phyloP scores from a whole-genome alignment of 2,329 filamentous ascomycete genomes.

The Fusarium sp. region DNA sequence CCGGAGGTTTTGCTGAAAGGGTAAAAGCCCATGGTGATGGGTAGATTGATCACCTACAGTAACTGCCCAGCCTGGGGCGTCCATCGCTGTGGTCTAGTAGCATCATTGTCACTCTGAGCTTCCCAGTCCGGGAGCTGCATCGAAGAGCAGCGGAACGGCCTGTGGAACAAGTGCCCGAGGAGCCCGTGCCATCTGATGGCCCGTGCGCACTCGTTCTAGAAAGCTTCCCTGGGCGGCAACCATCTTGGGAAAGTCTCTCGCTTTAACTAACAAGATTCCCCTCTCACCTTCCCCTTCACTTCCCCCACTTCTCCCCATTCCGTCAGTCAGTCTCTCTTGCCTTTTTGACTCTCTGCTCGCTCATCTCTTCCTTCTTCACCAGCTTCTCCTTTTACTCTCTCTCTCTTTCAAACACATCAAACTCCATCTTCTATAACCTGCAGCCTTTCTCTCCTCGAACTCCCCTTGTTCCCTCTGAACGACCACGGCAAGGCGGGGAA shows the following conservation, averaged over 20 bases:
- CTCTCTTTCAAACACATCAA: background rate
- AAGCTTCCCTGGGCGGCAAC: slow-evolving; percentile 43
- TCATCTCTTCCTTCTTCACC: slow-evolving; percentile 24
- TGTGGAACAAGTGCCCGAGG: slow-evolving; percentile 39
- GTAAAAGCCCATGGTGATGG: background rate
- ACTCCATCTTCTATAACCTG: slow-evolving; percentile 9
- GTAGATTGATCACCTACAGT: background rate
- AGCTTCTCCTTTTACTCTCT: slow-evolving; percentile 9
- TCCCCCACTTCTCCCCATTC: slow-evolving; percentile 38
- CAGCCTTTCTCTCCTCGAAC: slow-evolving; percentile 6
- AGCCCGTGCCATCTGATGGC: slow-evolving; percentile 24
- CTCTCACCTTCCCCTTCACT: slow-evolving; percentile 5
- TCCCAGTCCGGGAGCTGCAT: slow-evolving; percentile 43
- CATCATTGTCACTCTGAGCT: slow-evolving; percentile 7
- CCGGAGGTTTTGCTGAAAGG: slow-evolving; percentile 9
- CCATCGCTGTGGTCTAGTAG: background rate
- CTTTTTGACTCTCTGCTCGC: slow-evolving; percentile 11
- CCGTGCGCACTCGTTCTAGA: slow-evolving; percentile 43
- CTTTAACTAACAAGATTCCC: slow-evolving; percentile 15
- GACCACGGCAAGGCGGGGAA: slow-evolving; percentile 31
- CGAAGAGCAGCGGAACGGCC: slow-evolving; percentile 40
- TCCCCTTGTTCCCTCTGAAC: slow-evolving; percentile 17
- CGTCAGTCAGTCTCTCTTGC: slow-evolving; percentile 22
- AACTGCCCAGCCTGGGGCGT: background rate
- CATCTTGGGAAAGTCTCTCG: slow-evolving; percentile 31